Base-by-base conservation (phyloP, 768 basidiomycete genomes). In the Mycena metata region DNA sequence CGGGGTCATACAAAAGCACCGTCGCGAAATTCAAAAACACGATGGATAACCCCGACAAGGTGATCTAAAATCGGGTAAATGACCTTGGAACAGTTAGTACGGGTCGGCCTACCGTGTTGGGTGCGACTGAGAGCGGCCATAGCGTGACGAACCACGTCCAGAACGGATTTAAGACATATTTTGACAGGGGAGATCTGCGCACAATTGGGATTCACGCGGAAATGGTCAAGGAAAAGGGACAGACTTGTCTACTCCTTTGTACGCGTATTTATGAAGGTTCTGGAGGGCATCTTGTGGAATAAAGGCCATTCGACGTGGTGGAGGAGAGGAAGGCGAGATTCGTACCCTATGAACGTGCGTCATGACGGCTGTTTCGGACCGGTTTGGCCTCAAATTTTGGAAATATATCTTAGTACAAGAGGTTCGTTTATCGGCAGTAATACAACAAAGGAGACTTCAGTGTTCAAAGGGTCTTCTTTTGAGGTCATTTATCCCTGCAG, bases 71-170 rank as follows among this genome's bases (percentile, higher is more conserved):
- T 52, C 23, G 13, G 58, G 45, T 73, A 30, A 68, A 58, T 26
- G 35, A n/a, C 56, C 39, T 45, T 41, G 24, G 13, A 24, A 2
- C n/a, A 33, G 42, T 52, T n/a, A 17, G 26, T 13, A 64, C 45
- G 24, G 1, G 23, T 1, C 3, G 10, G 83, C 91, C 64, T 74
- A 96, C 96, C 13, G 91, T 91, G 78, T 98, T 98, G 2, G 96
- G 96, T 0, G 96, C 96, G 8, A 98, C 83, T 50, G 84, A 90
- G 50, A 86, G 83, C 2, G 96, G 96, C 89, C 94, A 96, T 26
- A 96, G 84, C 6, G 89, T 95, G 61, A 97, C 93, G 69, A 97
- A 89, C 93, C 93, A 93, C 39, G 84, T 94, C 96, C 96, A 98
- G 80, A 91, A 97, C 3, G 93, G 93, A 49, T 89, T 88, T 60